These are phyloP conservation scores for Rhytidhysteron rufulum DNA, from an alignment of 2,329 filamentous ascomycete genomes.

Conservation along the genomic window DNA sequence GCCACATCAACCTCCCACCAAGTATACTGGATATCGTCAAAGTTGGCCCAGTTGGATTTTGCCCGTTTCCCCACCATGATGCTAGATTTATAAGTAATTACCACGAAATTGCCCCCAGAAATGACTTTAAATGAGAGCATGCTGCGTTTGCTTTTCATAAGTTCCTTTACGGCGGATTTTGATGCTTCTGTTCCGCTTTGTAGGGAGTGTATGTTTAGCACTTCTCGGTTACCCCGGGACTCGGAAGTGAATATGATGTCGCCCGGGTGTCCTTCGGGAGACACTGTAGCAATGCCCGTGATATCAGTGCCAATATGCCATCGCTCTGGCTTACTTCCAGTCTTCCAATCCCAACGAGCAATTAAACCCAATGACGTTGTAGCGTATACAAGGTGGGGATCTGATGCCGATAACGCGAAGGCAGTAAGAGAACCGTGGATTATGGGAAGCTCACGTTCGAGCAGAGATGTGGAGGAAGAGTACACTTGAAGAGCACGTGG, in stretches of 20 bases:
- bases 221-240: constrained; percentile 34
- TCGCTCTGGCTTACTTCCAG: constrained; percentile 39
- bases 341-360: constrained; percentile 57
- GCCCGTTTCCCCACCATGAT: constrained; percentile 59
- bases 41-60: constrained; percentile 25
- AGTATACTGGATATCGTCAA: constrained; percentile 42
- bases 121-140: constrained; percentile 43
- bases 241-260: constrained; percentile 40
- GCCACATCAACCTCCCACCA: constrained; percentile 56
- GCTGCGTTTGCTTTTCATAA: constrained; percentile 34
- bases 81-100: constrained; percentile 51
- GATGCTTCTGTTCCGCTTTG: constrained; percentile 23
- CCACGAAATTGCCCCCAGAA: constrained; percentile 56
- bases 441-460: constrained; percentile 67
- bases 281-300: constrained; percentile 26
- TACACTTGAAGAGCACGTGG: constrained; percentile 76
- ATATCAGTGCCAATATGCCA: constrained; percentile 42
- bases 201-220: constrained; percentile 34
- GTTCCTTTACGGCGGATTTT: constrained; percentile 29
- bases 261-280: constrained; percentile 23
- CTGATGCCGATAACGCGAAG: constrained; percentile 49
- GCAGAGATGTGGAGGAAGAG: constrained; percentile 73
- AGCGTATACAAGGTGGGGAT: constrained; percentile 52
- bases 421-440: constrained; percentile 47
- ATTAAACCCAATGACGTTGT: constrained; percentile 50